Percentiles rank a stretch among this genome's conserved stretches.
Evolutionary conservation across 75 land plant species (phyloP).

Genomic region (Pinus albicaulis): DNA sequence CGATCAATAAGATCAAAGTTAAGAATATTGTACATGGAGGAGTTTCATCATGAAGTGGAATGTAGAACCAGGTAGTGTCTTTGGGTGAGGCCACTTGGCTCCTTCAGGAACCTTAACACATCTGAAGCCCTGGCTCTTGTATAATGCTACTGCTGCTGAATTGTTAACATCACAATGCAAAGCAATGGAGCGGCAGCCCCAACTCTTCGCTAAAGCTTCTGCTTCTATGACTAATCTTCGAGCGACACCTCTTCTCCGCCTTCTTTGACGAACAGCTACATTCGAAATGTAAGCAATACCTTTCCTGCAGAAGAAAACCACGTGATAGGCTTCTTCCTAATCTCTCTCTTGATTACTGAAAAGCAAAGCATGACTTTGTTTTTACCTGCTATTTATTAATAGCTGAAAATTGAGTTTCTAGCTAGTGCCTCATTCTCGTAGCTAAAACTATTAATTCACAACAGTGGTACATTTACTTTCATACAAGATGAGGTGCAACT

Average conservation of each 20-base stretch:
- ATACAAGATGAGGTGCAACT: not conserved
- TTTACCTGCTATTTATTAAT: not conserved
- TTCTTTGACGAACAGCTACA: slow-evolving; percentile 71
- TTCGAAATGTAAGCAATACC: slow-evolving; percentile 89
- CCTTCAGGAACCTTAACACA: slow-evolving; percentile 56
- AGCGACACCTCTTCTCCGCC: slow-evolving; percentile 71
- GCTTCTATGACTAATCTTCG: slow-evolving; percentile 59
- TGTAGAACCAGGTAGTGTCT: slow-evolving; percentile 44
- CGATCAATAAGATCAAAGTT: not conserved
- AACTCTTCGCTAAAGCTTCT: slow-evolving; percentile 50
- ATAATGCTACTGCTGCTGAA: slow-evolving; percentile 53
- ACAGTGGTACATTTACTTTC: not conserved
- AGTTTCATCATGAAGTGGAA: slow-evolving; percentile 84
- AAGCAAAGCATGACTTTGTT: not conserved
- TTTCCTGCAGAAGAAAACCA: slow-evolving; percentile 37
- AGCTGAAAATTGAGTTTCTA: not conserved
- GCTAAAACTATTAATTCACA: not conserved
- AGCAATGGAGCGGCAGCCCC: slow-evolving; percentile 89
- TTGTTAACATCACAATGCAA: slow-evolving; percentile 73
- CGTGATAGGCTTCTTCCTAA: not conserved
- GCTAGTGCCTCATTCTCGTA: not conserved
- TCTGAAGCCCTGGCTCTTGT: slow-evolving; percentile 67
- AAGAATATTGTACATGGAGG: slow-evolving; percentile 6
- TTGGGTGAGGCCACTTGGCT: slow-evolving; percentile 91
- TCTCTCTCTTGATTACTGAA: not conserved